A percentile compares a stretch with the other conserved stretches of the same genome.
Conservation (phyloP, 176 grass and related monocot genomes). For the Zea luxurians region DNA sequence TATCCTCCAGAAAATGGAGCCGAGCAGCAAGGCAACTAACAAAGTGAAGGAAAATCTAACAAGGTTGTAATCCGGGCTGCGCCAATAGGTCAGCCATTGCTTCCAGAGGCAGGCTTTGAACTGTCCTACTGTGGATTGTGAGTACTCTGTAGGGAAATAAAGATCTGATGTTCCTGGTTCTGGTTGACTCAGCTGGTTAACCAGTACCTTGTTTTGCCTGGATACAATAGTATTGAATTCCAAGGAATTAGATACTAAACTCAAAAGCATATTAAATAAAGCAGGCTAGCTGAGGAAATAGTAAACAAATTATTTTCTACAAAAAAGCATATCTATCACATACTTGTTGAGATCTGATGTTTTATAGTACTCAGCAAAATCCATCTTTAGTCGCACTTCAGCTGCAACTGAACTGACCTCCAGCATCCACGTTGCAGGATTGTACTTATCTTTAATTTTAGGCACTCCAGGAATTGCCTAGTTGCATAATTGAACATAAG, state of each 20-base stretch:
- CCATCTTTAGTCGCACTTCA: conserved; percentile 79
- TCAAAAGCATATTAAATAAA: background rate
- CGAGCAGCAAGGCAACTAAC: conserved; percentile 91
- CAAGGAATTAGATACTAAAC: conserved; percentile 34
- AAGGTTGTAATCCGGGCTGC: conserved; percentile 95
- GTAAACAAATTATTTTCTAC: background rate
- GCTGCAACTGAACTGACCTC: conserved; percentile 86
- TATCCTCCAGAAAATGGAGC: conserved; percentile 92
- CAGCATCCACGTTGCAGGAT: conserved; percentile 97
- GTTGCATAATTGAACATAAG: conserved; percentile 26
- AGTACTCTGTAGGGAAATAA: conserved; percentile 83
- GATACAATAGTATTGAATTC: conserved; percentile 24
- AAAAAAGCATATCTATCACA: conserved; percentile 32
- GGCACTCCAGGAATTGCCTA: conserved; percentile 93
- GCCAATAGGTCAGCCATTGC: conserved; percentile 91
- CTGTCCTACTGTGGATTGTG: conserved; percentile 59
- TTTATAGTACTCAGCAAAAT: conserved; percentile 79
- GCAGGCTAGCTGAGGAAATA: background rate
- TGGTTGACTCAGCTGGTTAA: conserved; percentile 71
- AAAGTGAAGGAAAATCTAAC: conserved; percentile 93
- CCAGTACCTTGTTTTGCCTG: conserved; percentile 80
- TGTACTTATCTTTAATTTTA: conserved; percentile 96
- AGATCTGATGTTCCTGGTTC: conserved; percentile 66
- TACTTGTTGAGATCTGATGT: conserved; percentile 77
- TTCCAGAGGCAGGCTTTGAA: conserved; percentile 99